Percentiles rank a stretch among this genome's conserved stretches.
Conservation (phyloP, 1,284 basidiomycete genomes). For the Microstroma glucosiphilum region DNA sequence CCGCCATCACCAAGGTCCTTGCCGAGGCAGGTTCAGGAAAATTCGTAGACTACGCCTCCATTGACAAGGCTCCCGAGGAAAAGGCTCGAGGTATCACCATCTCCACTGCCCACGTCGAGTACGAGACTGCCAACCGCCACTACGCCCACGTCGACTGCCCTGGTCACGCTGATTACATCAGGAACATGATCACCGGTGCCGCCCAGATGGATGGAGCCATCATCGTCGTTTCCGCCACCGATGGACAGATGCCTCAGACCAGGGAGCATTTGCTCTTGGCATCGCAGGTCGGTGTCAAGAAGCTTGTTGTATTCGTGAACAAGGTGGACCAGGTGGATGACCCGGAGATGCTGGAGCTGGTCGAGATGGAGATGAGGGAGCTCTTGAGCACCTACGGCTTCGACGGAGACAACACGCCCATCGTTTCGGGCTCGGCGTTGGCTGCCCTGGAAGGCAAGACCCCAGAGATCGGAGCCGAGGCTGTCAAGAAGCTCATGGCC, state of each 20-base stretch:
- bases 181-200: slow-evolving; percentile 99
- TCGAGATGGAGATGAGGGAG: slow-evolving; percentile 99
- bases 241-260: slow-evolving; percentile 99
- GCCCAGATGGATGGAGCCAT: slow-evolving; percentile 82
- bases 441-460: slow-evolving; percentile 85
- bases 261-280: slow-evolving; percentile 95
- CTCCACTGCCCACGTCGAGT: slow-evolving; percentile 81
- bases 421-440: slow-evolving; percentile 91
- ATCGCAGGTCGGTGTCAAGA: slow-evolving; percentile 96
- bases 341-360: slow-evolving; percentile 96
- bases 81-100: slow-evolving; percentile 99
- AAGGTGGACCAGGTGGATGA: slow-evolving; percentile 96
- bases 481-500: slow-evolving; percentile 77
- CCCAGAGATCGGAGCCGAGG: slow-evolving; percentile 69
- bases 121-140: slow-evolving; percentile 80
- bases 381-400: slow-evolving; percentile 79
- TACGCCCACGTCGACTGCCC: slow-evolving; percentile 99
- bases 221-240: slow-evolving; percentile 86
- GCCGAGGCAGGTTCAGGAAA: slow-evolving; percentile 69
- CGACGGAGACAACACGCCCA: slow-evolving; percentile 94
- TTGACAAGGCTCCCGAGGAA: slow-evolving; percentile 99
- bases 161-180: slow-evolving; percentile 55
- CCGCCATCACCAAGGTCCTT: slow-evolving; percentile 95
- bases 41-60: slow-evolving; percentile 95
- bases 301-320: slow-evolving; percentile 98